Evolutionary conservation across 176 grass and related monocot genomes (phyloP).

Genomic region (Paspalum vaginatum): DNA sequence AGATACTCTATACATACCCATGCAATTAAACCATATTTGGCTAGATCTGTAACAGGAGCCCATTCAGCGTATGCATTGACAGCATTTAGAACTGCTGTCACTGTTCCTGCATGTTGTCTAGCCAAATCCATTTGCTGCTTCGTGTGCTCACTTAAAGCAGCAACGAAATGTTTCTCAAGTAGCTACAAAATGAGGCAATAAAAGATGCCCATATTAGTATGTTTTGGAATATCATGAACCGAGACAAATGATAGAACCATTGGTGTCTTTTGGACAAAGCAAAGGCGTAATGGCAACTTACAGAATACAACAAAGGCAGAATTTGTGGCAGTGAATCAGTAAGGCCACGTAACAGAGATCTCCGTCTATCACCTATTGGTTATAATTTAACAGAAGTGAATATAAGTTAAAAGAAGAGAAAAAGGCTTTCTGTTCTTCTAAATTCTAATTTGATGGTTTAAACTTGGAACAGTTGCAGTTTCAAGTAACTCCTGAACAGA

Average conservation of each 20-base stretch:
- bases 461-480: constrained; percentile 13
- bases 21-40: constrained; percentile 91
- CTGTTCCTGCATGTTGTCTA: constrained; percentile 77
- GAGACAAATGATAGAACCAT: background rate
- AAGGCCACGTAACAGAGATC: constrained; percentile 86
- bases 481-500: constrained; percentile 22
- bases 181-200: constrained; percentile 58
- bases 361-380: constrained; percentile 79
- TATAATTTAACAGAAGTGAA: constrained; percentile 14
- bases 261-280: constrained; percentile 18
- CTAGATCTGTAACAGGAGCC: constrained; percentile 94
- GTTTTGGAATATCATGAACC: constrained; percentile 10
- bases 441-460: constrained; percentile 22
- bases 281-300: constrained; percentile 50
- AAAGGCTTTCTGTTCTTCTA: constrained; percentile 17
- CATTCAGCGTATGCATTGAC: constrained; percentile 96
- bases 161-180: constrained; percentile 93
- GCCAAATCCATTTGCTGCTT: constrained; percentile 78
- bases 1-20: constrained; percentile 58
- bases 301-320: constrained; percentile 84
- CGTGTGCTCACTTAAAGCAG: constrained; percentile 70
- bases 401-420: constrained; percentile 15
- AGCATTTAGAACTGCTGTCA: constrained; percentile 89
- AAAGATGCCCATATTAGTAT: constrained; percentile 30
- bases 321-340: constrained; percentile 86